Evolutionary conservation across 1,284 basidiomycete genomes (phyloP).

Genomic region (Ceratobasidium sp.): DNA sequence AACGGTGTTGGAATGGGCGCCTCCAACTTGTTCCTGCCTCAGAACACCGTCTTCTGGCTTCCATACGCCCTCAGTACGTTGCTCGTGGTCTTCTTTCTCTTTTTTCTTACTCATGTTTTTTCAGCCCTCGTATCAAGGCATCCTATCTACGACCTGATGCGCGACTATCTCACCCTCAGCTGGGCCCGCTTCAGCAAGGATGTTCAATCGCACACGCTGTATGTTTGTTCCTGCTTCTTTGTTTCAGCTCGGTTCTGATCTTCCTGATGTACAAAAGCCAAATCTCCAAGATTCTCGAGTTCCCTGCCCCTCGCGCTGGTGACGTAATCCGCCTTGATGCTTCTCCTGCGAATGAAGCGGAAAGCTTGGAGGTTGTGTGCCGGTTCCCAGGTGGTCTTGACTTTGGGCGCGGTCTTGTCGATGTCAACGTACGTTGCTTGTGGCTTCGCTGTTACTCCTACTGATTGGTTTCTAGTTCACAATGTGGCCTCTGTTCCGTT

Average conservation of each 20-base stretch:
- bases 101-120: conserved; percentile 44
- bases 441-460: not conserved
- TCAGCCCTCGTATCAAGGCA: conserved; percentile 86
- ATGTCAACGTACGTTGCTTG: conserved; percentile 66
- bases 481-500: conserved; percentile 97
- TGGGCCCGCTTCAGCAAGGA: conserved; percentile 95
- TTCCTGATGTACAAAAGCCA: conserved; percentile 47
- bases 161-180: conserved; percentile 89
- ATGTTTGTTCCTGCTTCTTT: conserved; percentile 55
- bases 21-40: conserved; percentile 84
- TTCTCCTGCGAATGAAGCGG: conserved; percentile 57
- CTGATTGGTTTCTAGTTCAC: conserved; percentile 65
- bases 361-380: conserved; percentile 82
- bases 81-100: conserved; percentile 33
- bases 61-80: conserved; percentile 88
- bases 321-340: conserved; percentile 85
- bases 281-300: conserved; percentile 56
- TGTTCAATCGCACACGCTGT: conserved; percentile 85
- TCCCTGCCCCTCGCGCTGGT: conserved; percentile 86
- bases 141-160: conserved; percentile 92
- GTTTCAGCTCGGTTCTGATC: conserved; percentile 21
- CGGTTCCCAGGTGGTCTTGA: conserved; percentile 86
- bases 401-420: conserved; percentile 83
- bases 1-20: conserved; percentile 82
- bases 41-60: conserved; percentile 91